Evolutionary conservation across 2,329 filamentous ascomycete genomes (phyloP), one percentile per base, ranked within the genome.

Genomic region (Hypoxylon sp.): DNA sequence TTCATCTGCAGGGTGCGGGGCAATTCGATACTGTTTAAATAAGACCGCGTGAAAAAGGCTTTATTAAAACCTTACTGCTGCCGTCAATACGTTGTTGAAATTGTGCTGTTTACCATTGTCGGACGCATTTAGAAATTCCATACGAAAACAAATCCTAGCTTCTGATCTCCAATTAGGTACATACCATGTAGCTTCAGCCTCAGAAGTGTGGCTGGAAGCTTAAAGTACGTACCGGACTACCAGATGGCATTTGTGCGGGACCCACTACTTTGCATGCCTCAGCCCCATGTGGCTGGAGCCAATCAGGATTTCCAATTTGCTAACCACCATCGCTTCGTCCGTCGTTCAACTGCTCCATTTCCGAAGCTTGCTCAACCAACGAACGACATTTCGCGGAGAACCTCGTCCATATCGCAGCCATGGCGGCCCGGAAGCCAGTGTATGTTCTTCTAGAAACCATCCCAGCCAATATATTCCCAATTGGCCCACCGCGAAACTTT

Each of bases 351-450:
- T 73, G 68, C 72, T 74, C 73, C 72, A 73, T 74, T 73, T 70
- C 65, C 60, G 48, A 63, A 73, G 74, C 74, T 75, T 58, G 70
- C 55, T 60, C 49, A 62, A 59, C 58, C 53, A 10, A 53, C 60
- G 21, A 67, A 73, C 70, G 55, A 63, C 67, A 66, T 66, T 51
- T 62, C 58, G 60, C 57, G 43, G 52, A 63, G 55, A 56, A 68
- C 36, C 66, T 65, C 68, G 68, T 70, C 65, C 38, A 69, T 56
- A 70, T 68, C 77, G 74, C 79, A 83, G 86, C 75, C 76, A 90
- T 90, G 88, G 83, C 88, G 75, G 80, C 83, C 78, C 83, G 88
- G 78, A 85, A 87, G 80, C 84, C 88, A 76, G 80, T 85, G 88
- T 90, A 84, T 59, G 81, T 80, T 11, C 36, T 32, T 36, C 36